Conservation (phyloP, 768 basidiomycete species). For the Mycena indigotica region DNA sequence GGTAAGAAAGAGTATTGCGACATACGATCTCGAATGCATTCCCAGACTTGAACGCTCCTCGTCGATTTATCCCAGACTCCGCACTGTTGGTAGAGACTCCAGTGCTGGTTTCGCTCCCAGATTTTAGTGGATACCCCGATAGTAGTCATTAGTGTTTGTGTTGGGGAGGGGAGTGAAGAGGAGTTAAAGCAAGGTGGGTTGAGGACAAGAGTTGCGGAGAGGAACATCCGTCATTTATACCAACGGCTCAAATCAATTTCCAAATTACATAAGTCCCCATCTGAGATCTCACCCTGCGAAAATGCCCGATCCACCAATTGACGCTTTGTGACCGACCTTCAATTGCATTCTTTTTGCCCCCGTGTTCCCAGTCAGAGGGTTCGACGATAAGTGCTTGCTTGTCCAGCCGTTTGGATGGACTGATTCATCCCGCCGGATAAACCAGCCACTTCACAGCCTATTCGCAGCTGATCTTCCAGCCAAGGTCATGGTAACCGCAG, state of each 20-base stretch:
- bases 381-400: no score
- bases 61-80: slow-evolving; percentile 69
- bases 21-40: slow-evolving; percentile 71
- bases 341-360: no score
- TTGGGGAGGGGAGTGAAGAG: neutral
- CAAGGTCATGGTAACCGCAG: no score
- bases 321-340: no score
- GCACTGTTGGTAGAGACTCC: slow-evolving; percentile 68
- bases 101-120: slow-evolving; percentile 38
- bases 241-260: neutral
- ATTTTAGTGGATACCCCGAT: slow-evolving; percentile 19
- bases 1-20: slow-evolving; percentile 20
- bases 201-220: neutral
- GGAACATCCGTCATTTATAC: neutral
- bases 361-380: no score
- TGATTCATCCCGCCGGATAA: no score
- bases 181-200: neutral
- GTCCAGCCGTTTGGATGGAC: no score
- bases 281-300: no score
- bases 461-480: no score
- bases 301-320: no score
- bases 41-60: slow-evolving; percentile 75
- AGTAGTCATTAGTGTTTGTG: slow-evolving; percentile 6
- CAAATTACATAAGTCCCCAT: neutral
- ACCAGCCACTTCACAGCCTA: no score